Percentiles rank a stretch among this genome's conserved stretches.
These are phyloP conservation scores for Flagelloscypha sp. DNA, from an alignment of 768 basidiomycete species.

Conservation along the genomic window DNA sequence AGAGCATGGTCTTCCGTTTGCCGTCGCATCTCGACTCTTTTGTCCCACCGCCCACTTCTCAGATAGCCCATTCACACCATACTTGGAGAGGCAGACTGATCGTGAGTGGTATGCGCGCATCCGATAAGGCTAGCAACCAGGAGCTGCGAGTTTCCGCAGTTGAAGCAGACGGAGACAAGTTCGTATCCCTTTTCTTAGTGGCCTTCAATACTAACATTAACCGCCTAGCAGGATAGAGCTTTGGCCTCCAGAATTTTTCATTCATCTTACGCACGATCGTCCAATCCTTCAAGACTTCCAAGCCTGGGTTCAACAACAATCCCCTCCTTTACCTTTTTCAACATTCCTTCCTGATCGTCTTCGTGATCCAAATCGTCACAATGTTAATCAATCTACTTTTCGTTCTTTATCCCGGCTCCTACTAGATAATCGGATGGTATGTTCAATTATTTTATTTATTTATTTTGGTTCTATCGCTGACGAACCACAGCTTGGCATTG, in stretches of 20 bases:
- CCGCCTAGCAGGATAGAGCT: conserved; percentile 37
- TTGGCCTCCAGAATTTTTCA: conserved; percentile 47
- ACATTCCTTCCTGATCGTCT: conserved; percentile 59
- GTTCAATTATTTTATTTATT: conserved; percentile 14
- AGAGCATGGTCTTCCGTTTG: conserved; percentile 58
- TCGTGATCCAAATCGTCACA: conserved; percentile 37
- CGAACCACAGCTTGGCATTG: conserved; percentile 37
- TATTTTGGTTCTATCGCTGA: not conserved
- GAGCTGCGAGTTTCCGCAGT: conserved; percentile 54
- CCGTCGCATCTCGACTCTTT: conserved; percentile 53
- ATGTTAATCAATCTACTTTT: conserved; percentile 47
- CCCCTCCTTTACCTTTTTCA: conserved; percentile 37
- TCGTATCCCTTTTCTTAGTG: conserved; percentile 20
- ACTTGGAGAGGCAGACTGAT: conserved; percentile 55
- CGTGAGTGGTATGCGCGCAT: conserved; percentile 39
- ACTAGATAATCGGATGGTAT: conserved; percentile 44
- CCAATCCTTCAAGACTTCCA: conserved; percentile 39
- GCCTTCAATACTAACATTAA: conserved; percentile 1
- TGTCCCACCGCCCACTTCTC: conserved; percentile 46
- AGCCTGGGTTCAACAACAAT: conserved; percentile 40
- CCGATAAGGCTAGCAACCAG: conserved; percentile 40
- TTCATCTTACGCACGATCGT: conserved; percentile 32
- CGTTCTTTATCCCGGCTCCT: conserved; percentile 45
- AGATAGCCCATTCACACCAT: conserved; percentile 24
- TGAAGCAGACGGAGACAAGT: conserved; percentile 69